Evolutionary conservation across 805 yeast species (phyloP).

Genomic region (Metschnikowia henanensis): DNA sequence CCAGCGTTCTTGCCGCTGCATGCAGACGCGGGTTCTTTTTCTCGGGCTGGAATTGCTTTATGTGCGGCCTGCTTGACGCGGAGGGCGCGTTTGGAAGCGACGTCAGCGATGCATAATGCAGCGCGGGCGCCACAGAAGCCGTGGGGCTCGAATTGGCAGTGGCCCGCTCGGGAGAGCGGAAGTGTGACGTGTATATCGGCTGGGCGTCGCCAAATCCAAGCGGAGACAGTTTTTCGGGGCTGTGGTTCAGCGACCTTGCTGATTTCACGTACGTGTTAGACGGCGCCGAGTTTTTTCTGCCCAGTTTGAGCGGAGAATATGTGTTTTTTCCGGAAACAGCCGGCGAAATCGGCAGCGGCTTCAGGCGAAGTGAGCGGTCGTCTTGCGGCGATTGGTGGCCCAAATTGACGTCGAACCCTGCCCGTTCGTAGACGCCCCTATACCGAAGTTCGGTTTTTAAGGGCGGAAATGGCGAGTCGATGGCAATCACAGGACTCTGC

Average conservation of each 20-base stretch:
- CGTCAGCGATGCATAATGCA: conserved; percentile 1
- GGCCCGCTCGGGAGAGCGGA: conserved; percentile 1
- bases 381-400: conserved; percentile 5
- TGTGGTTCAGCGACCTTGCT: not conserved
- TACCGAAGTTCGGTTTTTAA: conserved; percentile 60
- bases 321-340: not conserved
- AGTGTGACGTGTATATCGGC: not conserved
- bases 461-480: conserved; percentile 67
- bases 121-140: not conserved
- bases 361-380: conserved; percentile 5
- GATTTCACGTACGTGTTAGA: not conserved
- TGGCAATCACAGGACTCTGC: conserved; percentile 21
- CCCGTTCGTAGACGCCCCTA: conserved; percentile 75
- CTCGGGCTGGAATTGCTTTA: conserved; percentile 8
- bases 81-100: not conserved
- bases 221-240: not conserved
- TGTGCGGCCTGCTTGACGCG: not conserved
- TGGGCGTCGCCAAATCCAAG: conserved; percentile 1
- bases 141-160: not conserved
- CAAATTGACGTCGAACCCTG: conserved; percentile 63
- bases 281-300: not conserved
- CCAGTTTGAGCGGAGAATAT: not conserved
- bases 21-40: conserved; percentile 4
- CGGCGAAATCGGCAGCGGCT: conserved; percentile 2
- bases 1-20: not conserved